Percentiles rank a stretch among this genome's conserved stretches.
These are phyloP conservation scores for Amanita muscaria DNA, from an alignment of 768 basidiomycete species.

Conservation along the genomic window DNA sequence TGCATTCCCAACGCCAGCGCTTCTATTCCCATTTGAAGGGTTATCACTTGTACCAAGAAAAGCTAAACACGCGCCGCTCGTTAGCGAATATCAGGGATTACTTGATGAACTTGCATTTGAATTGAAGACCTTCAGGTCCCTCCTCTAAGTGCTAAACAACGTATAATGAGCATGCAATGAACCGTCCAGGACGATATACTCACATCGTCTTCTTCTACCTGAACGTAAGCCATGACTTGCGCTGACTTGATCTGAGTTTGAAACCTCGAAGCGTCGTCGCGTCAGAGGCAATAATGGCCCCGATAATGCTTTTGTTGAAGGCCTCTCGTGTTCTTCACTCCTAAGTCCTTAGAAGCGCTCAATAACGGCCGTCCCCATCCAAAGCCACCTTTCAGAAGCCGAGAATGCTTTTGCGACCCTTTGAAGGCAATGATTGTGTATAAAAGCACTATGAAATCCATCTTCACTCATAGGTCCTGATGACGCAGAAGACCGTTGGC, in stretches of 20 bases:
- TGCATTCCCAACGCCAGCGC: conserved; percentile 38
- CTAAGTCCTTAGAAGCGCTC: too few species aligned
- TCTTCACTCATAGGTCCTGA: too few species aligned
- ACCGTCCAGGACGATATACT: conserved; percentile 12
- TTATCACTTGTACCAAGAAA: conserved; percentile 42
- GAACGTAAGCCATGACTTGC: conserved; percentile 55
- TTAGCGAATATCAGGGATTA: background rate
- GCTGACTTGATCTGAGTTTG: background rate
- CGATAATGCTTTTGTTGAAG: too few species aligned
- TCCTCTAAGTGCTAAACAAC: conserved; percentile 46
- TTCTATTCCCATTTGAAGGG: conserved; percentile 20
- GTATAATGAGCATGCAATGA: background rate
- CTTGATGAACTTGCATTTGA: conserved; percentile 44
- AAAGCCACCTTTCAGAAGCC: too few species aligned
- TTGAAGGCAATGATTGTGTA: too few species aligned
- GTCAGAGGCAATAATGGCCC: too few species aligned
- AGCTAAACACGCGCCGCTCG: conserved; percentile 28
- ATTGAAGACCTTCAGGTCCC: conserved; percentile 61
- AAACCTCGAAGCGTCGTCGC: too few species aligned
- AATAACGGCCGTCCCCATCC: too few species aligned
- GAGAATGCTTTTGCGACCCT: too few species aligned
- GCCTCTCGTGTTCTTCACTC: too few species aligned
- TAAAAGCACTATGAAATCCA: too few species aligned
- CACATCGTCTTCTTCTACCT: conserved; percentile 66
- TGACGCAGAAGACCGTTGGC: too few species aligned